Base-by-base conservation (phyloP, 192 early-diverging fungal species). In the Umbelopsis isabellina region DNA sequence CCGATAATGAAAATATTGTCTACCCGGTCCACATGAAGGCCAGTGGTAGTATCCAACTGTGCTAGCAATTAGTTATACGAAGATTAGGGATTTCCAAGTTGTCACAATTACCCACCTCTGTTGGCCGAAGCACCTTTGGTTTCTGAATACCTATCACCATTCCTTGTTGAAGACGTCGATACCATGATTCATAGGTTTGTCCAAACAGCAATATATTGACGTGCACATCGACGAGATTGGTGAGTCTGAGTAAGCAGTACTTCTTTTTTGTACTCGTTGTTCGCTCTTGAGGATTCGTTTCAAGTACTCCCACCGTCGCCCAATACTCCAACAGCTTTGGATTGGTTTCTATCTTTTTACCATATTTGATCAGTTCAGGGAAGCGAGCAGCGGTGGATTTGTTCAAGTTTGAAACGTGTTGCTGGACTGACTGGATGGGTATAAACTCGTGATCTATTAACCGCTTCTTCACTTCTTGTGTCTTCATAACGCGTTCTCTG, bases 251-350 rank as follows among this genome's bases (percentile, higher is more conserved):
- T n/a, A 61, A n/a, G 30, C 55, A 35, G 30, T 61, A 61, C 30
- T 61, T 61, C 2, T 25, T 35, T 10, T 35, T 33, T 15, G 21
- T 61, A 4, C 23, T 25, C 30, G 55, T 35, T 35, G 55, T 61
- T 61, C 55, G 55, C 13, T 61, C 55, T n/a, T 33, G 27, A 5
- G 55, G 55, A 35, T 61, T 25, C 15, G 25, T 13, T 6, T 25
- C 55, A n/a, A 61, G 55, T 0, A 61, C 30, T 61, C 55, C 55
- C 27, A 61, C 55, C 18, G 55, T 61, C 12, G 55, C 55, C 55
- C 55, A 61, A 16, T 61, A n/a, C 18, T 61, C 16, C 37, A 35
- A 61, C 13, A 35, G 27, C 18, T 35, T 61, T 35, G 55, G 55
- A 61, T 61, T 25, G 25, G 33, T 16, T 61, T 27, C 13, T 11